Percentiles rank a stretch among this genome's conserved stretches.
phyloP scores from a whole-genome alignment of 2,329 filamentous ascomycete genomes.

The Pseudogymnoascus pannorum region DNA sequence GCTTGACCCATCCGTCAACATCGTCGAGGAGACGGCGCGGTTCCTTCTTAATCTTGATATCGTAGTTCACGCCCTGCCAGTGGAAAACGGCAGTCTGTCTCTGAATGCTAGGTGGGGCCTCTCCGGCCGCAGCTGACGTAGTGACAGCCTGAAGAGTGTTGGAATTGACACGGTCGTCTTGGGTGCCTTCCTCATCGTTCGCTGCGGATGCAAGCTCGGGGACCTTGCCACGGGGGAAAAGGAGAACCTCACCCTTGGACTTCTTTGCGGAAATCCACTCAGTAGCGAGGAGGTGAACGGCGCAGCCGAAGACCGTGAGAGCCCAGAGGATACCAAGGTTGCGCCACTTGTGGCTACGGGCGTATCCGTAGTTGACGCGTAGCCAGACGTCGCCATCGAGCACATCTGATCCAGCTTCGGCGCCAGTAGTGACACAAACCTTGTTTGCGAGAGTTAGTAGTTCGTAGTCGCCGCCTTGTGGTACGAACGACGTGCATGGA shows the following conservation, averaged over 20 bases:
- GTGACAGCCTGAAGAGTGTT: conserved; percentile 17
- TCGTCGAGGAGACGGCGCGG: conserved; percentile 70
- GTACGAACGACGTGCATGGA: conserved; percentile 21
- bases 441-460: conserved; percentile 14
- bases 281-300: conserved; percentile 54
- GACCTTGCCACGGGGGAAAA: conserved; percentile 64
- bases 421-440: conserved; percentile 54
- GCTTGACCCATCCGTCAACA: conserved; percentile 90
- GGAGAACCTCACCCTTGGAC: conserved; percentile 69
- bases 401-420: conserved; percentile 41
- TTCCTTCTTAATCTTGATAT: conserved; percentile 71
- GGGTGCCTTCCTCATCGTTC: conserved; percentile 19
- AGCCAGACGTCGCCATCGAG: conserved; percentile 56
- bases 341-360: conserved; percentile 54
- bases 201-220: conserved; percentile 16
- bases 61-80: conserved; percentile 38
- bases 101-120: conserved; percentile 50
- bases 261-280: conserved; percentile 58
- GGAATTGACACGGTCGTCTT: conserved; percentile 4
- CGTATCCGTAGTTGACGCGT: conserved; percentile 48
- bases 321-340: conserved; percentile 64
- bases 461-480: conserved; percentile 18
- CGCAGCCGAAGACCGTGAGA: conserved; percentile 55
- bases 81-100: conserved; percentile 15
- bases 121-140: conserved; percentile 30